Percentiles rank a stretch among this genome's conserved stretches.
phyloP scores from a whole-genome alignment of 495 filamentous ascomycete genomes.

The Cercophora scortea region DNA sequence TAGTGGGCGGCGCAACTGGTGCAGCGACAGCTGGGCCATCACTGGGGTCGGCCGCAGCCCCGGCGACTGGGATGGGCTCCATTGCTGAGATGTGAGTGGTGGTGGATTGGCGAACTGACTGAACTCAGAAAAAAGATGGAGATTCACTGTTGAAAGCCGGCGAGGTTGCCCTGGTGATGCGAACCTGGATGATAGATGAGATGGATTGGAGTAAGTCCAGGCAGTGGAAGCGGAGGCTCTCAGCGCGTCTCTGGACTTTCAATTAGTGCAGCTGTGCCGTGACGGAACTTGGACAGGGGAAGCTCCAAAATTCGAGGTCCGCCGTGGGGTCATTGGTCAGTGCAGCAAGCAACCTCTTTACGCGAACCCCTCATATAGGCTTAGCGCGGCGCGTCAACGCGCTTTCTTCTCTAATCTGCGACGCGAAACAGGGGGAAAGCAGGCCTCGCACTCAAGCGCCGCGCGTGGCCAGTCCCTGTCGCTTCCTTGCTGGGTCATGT shows the following conservation, averaged over 20 bases:
- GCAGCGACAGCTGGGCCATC: conserved; percentile 10
- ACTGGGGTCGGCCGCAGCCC: conserved; percentile 10
- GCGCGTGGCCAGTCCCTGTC: conserved; percentile 2
- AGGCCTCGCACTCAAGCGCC: neutral
- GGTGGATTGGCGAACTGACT: too few relatives aligned
- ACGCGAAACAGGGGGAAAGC: conserved; percentile 13
- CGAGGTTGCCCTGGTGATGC: too few relatives aligned
- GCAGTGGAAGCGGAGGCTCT: too few relatives aligned
- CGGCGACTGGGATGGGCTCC: conserved; percentile 16
- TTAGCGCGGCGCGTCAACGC: conserved; percentile 23
- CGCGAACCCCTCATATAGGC: conserved; percentile 20
- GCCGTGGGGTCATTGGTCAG: neutral
- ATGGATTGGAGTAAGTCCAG: too few relatives aligned
- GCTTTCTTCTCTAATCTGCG: conserved; percentile 8
- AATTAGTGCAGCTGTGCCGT: neutral
- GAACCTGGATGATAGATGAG: too few relatives aligned
- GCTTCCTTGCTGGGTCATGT: too few relatives aligned
- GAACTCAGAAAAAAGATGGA: too few relatives aligned
- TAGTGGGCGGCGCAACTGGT: conserved; percentile 12
- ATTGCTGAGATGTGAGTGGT: conserved; percentile 7
- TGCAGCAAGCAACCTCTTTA: conserved; percentile 29
- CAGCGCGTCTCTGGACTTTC: neutral
- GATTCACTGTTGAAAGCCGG: too few relatives aligned
- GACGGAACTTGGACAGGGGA: neutral
- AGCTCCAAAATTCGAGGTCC: neutral